These are phyloP conservation scores for Harrya chromipes DNA, from an alignment of 768 basidiomycete species.

Conservation along the genomic window DNA sequence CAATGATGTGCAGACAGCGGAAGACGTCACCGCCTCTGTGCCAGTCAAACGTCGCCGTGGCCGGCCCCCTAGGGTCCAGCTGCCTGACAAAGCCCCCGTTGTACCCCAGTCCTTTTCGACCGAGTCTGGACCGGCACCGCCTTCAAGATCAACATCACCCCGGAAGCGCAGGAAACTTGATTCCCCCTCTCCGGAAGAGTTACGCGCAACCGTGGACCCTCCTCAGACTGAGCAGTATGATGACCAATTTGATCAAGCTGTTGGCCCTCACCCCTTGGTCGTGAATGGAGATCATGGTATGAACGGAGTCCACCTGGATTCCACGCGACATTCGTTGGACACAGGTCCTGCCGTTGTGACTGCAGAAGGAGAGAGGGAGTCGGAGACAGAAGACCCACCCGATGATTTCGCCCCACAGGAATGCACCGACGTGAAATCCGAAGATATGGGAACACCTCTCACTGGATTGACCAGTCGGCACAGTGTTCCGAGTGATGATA, in stretches of 20 bases:
- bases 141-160: conserved; percentile 24
- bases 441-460: conserved; percentile 51
- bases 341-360: background rate
- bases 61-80: conserved; percentile 29
- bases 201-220: conserved; percentile 6
- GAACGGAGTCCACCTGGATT: conserved; percentile 15
- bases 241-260: conserved; percentile 6
- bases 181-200: conserved; percentile 31
- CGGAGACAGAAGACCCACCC: background rate
- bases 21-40: conserved; percentile 2
- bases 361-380: background rate
- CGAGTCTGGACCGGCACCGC: conserved; percentile 9
- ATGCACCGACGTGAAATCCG: conserved; percentile 43
- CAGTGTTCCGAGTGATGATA: conserved; percentile 59
- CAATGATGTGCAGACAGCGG: conserved; percentile 2
- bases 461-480: conserved; percentile 48
- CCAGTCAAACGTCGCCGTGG: conserved; percentile 34
- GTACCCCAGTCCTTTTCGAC: conserved; percentile 1
- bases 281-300: conserved; percentile 16
- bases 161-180: conserved; percentile 48
- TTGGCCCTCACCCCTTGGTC: background rate
- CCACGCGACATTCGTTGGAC: background rate
- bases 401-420: conserved; percentile 7
- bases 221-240: conserved; percentile 1
- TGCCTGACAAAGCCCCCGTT: conserved; percentile 3